Evolutionary conservation across 192 early-diverging fungal species (phyloP).

Genomic region (Gonapodya sp.): DNA sequence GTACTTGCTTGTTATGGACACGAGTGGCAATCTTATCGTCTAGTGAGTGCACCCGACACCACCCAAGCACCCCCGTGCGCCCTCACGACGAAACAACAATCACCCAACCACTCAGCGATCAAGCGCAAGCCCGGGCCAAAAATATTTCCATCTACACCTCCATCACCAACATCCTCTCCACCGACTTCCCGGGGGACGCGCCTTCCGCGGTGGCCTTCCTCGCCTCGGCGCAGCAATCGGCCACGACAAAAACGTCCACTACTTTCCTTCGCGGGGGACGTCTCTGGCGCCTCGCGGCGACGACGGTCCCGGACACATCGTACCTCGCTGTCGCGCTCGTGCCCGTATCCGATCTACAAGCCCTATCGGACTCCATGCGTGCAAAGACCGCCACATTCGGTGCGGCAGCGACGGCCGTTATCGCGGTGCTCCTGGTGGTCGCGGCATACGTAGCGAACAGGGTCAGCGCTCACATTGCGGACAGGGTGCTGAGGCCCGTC

Average conservation of each 20-base stretch:
- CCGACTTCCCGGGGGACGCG: conserved; percentile 1
- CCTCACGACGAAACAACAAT: background rate
- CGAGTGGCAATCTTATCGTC: background rate
- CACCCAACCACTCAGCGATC: background rate
- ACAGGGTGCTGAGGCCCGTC: background rate
- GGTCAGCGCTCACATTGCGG: conserved; percentile 2
- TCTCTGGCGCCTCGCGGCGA: background rate
- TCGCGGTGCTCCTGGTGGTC: background rate
- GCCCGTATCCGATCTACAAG: background rate
- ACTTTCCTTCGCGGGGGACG: background rate
- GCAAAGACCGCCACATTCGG: background rate
- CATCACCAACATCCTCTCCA: conserved; percentile 3
- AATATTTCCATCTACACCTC: background rate
- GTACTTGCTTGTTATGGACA: conserved; percentile 1
- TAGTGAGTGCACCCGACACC: background rate
- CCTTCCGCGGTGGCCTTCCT: background rate
- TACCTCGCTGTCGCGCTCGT: background rate
- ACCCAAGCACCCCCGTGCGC: background rate
- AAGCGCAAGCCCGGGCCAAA: background rate
- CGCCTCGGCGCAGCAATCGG: background rate
- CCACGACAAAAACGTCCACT: background rate
- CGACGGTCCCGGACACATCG: background rate
- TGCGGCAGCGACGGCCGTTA: background rate
- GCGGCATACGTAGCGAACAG: background rate
- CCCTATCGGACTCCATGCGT: background rate